Conservation (phyloP, 129 eudicot species). For the Sambucus nigra region DNA sequence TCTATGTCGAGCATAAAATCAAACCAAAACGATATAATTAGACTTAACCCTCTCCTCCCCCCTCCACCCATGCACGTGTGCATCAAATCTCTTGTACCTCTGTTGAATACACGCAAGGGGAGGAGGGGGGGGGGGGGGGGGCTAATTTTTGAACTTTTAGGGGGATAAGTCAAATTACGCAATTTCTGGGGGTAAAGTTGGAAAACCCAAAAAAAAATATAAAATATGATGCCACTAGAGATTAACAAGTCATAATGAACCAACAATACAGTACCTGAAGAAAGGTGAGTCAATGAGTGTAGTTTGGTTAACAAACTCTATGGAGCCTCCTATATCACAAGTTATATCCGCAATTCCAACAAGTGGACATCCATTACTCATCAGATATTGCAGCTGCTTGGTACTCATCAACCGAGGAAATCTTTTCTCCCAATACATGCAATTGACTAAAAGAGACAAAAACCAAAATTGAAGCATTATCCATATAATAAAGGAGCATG, state of each 20-base stretch:
- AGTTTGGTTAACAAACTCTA: conserved; percentile 75
- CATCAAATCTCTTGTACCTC: no score
- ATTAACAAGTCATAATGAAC: background rate
- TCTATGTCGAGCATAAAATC: background rate
- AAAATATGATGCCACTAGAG: background rate
- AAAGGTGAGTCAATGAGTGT: conserved; percentile 88
- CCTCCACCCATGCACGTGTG: no score
- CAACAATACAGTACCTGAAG: conserved; percentile 51
- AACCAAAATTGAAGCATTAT: background rate
- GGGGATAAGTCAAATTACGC: no score
- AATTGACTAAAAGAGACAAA: conserved; percentile 53
- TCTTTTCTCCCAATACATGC: conserved; percentile 98
- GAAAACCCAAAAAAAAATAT: no score
- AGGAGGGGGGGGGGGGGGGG: no score
- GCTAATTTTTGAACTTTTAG: no score
- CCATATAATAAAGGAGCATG: no score
- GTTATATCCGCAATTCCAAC: conserved; percentile 93
- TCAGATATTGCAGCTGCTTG: conserved; percentile 60
- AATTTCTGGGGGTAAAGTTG: no score
- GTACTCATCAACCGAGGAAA: conserved; percentile 78
- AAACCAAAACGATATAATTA: no score
- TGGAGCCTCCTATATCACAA: conserved; percentile 93
- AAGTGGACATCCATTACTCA: conserved; percentile 54
- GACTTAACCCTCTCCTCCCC: no score
- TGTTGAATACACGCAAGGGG: no score